A percentile compares a stretch with the other conserved stretches of the same genome.
Conservation (phyloP, 23 red algal genomes). For the Gracilaria caudata region DNA sequence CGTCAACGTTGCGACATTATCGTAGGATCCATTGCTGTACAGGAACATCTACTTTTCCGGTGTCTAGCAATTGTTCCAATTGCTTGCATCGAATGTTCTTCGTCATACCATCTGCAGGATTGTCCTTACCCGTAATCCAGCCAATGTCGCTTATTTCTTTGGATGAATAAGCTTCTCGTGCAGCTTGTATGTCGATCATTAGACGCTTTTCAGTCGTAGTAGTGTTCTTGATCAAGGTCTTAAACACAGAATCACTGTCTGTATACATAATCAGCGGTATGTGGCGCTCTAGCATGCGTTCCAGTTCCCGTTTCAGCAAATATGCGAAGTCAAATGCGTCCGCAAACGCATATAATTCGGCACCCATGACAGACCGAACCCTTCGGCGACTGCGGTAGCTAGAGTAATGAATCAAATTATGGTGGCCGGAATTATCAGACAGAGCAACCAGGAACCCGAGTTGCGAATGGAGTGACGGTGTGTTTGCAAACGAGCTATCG, state of each 20-base stretch:
- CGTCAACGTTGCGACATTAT: not conserved
- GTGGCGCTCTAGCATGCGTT: not conserved
- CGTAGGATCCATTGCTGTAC: constrained; percentile 41
- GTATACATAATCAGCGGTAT: constrained; percentile 21
- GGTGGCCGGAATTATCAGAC: not conserved
- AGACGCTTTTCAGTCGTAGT: constrained; percentile 44
- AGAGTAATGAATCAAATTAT: constrained; percentile 23
- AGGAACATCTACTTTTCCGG: not conserved
- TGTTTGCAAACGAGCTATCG: constrained; percentile 32
- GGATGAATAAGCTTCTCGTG: constrained; percentile 22
- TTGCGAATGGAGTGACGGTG: not conserved
- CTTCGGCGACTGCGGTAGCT: constrained; percentile 27
- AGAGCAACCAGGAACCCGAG: constrained; percentile 41
- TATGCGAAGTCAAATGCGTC: constrained; percentile 47
- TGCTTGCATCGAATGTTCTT: not conserved
- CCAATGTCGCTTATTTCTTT: constrained; percentile 57
- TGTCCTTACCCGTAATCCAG: constrained; percentile 25
- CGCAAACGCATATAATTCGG: constrained; percentile 45
- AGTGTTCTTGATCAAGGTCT: constrained; percentile 11
- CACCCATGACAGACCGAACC: constrained; percentile 35
- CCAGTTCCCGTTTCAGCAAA: constrained; percentile 8
- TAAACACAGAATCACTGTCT: constrained; percentile 38
- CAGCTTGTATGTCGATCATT: constrained; percentile 35
- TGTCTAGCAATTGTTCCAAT: constrained; percentile 30
- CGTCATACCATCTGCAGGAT: constrained; percentile 24